Evolutionary conservation across 2,329 filamentous ascomycete species (phyloP).

Genomic region (Xylariaceae sp.): DNA sequence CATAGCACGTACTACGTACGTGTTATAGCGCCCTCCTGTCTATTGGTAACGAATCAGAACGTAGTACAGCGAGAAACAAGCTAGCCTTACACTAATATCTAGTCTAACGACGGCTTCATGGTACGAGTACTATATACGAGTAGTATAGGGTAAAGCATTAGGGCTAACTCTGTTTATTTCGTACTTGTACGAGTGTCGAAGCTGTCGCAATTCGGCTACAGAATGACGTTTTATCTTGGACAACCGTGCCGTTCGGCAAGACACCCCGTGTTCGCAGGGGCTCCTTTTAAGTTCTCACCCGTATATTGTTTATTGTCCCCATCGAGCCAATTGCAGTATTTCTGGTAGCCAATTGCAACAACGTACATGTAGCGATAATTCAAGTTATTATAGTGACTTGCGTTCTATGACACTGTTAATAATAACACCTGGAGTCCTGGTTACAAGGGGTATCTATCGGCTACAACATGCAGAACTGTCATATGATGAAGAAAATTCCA

Average conservation of each 20-base stretch:
- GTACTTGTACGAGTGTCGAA: slow-evolving; percentile 3
- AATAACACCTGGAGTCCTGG: too few species aligned
- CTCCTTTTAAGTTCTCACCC: not conserved
- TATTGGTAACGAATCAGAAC: not conserved
- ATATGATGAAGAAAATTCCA: too few species aligned
- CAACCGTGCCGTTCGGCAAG: slow-evolving; percentile 13
- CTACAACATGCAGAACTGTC: too few species aligned
- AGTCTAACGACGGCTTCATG: not conserved
- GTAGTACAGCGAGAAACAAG: slow-evolving; percentile 15
- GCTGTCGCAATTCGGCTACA: slow-evolving; percentile 20
- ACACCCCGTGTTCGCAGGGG: not conserved
- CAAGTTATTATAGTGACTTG: too few species aligned
- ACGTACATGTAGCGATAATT: too few species aligned
- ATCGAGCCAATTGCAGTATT: too few species aligned
- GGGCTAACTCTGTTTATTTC: slow-evolving; percentile 11
- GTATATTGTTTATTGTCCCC: not conserved
- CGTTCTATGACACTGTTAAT: too few species aligned
- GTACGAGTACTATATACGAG: too few species aligned
- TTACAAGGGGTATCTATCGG: too few species aligned
- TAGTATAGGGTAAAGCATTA: slow-evolving; percentile 1
- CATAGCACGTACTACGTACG: not conserved
- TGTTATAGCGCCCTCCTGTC: too few species aligned
- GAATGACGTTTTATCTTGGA: slow-evolving; percentile 13
- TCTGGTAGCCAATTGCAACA: too few species aligned
- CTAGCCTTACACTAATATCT: slow-evolving; percentile 4